Base-by-base conservation (phyloP, 371 early-diverging fungal genomes). In the Coemansia sp. region DNA sequence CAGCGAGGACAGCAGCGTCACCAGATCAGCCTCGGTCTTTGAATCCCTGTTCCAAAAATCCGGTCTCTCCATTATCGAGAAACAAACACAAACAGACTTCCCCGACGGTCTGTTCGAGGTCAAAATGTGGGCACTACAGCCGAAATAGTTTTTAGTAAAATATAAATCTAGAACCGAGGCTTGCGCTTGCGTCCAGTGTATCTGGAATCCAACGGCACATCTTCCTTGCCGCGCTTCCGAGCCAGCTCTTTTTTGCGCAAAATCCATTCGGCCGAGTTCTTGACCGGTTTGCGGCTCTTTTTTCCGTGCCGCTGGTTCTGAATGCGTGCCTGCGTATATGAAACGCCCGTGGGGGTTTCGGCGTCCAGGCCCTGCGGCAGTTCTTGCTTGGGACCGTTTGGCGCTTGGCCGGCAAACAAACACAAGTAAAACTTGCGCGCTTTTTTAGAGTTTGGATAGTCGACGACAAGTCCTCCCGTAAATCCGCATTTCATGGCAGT, bases 371-470 rank as follows among this genome's bases (percentile, higher is more conserved):
- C 94, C 56, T 85, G 78, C 18, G 96, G 95, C 72, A 96, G 82
- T 30, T 83, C 82, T 53, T 88, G 87, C 68, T 84, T 85, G 52
- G 86, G 59, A 53, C 75, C 79, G 25, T 84, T 80, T 12, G 84
- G 72, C 39, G 86, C 86, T 69, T 84, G 89, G 23, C 99, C 99
- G 1, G 96, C 95, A 85, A 96, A 94, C 62, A 99, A 79, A 77
- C 97, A 96, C 33, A 99, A 82, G 75, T 91, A 99, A 71, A 93
- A 94, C 83, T 99, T 99, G 69, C 93, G 93, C 11, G 98, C 97
- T 80, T 95, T 98, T 65, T 95, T 91, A 4, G 93, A 93, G 81
- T 98, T 96, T 48, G 97, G 98, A 74, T 93, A 97, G 80, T 99
- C 99, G 11, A 98, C 89, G 2, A 99, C 91, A 7, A 99, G 78